phyloP scores from a whole-genome alignment of 2,329 filamentous ascomycete species.

The Zarea fungicola region DNA sequence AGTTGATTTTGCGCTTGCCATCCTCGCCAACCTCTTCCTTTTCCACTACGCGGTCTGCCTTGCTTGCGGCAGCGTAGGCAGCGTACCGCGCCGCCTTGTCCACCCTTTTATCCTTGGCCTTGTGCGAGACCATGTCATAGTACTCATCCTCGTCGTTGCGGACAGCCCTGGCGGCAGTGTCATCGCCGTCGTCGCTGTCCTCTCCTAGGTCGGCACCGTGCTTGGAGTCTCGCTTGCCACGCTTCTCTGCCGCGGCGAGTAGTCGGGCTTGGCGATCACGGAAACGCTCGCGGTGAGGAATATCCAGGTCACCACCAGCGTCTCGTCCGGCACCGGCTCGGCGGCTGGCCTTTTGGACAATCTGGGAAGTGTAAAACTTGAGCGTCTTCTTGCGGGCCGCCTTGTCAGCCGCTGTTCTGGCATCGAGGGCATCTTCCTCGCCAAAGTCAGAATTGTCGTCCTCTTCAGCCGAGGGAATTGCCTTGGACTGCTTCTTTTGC shows the following conservation, averaged over 20 bases:
- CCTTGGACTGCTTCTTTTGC: constrained; percentile 21
- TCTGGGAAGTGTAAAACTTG: constrained; percentile 97
- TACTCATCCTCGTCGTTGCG: constrained; percentile 67
- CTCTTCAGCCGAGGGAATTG: constrained; percentile 34
- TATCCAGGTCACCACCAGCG: constrained; percentile 72
- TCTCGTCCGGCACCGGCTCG: constrained; percentile 68
- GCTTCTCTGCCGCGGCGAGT: constrained; percentile 80
- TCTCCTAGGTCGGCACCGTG: constrained; percentile 63
- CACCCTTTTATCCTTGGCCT: constrained; percentile 63
- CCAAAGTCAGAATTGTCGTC: constrained; percentile 84
- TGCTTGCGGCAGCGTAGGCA: constrained; percentile 55
- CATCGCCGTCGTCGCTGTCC: constrained; percentile 64
- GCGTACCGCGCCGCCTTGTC: constrained; percentile 60
- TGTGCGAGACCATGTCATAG: constrained; percentile 79
- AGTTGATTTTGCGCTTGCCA: constrained; percentile 88
- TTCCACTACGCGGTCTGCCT: constrained; percentile 58
- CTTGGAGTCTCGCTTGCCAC: constrained; percentile 62
- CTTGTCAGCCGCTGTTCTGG: constrained; percentile 78
- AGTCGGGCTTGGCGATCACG: constrained; percentile 81
- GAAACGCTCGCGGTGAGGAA: constrained; percentile 84
- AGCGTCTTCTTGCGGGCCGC: constrained; percentile 85
- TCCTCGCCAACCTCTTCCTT: constrained; percentile 69
- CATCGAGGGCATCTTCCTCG: constrained; percentile 76
- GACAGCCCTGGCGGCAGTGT: constrained; percentile 43
- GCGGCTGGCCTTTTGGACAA: constrained; percentile 89